Conservation (phyloP, 1,284 basidiomycete species). For the Ustilago vetiveriae region DNA sequence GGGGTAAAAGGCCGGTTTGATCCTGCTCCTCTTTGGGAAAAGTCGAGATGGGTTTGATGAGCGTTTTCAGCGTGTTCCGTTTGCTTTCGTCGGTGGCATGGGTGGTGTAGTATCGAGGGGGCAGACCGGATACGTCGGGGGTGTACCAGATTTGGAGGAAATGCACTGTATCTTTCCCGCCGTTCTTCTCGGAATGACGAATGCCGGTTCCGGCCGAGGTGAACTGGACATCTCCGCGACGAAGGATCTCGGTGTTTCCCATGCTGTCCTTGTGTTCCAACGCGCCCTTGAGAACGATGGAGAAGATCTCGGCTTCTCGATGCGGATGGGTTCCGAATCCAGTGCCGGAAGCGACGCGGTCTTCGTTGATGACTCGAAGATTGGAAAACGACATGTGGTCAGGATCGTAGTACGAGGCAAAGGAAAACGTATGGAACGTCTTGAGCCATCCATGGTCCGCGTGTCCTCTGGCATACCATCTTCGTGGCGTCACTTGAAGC, state of each 20-base stretch:
- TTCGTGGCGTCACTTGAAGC: conserved; percentile 22
- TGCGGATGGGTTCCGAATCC: conserved; percentile 89
- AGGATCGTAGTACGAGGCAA: conserved; percentile 77
- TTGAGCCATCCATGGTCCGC: conserved; percentile 88
- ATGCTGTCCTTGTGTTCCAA: conserved; percentile 82
- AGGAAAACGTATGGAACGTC: conserved; percentile 71
- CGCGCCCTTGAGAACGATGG: conserved; percentile 80
- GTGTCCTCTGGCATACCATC: conserved; percentile 38
- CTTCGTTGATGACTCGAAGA: conserved; percentile 80
- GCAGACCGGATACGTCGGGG: conserved; percentile 31
- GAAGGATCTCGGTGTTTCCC: conserved; percentile 86
- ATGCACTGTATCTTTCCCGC: conserved; percentile 69
- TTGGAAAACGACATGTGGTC: conserved; percentile 70
- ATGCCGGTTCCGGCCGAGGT: conserved; percentile 89
- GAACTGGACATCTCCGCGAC: conserved; percentile 87
- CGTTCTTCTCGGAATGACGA: conserved; percentile 76
- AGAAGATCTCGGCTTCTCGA: conserved; percentile 83
- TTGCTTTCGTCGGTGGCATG: conserved; percentile 45
- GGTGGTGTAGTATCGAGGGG: conserved; percentile 54
- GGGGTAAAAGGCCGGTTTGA: conserved; percentile 35
- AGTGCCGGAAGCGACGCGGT: conserved; percentile 78
- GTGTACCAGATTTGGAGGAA: conserved; percentile 61
- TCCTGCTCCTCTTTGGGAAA: conserved; percentile 21
- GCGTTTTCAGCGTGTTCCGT: conserved; percentile 42
- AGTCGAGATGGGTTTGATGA: conserved; percentile 47